Percentiles rank a stretch among this genome's conserved stretches.
Conservation (phyloP, 352 stramenopile species). For the Globisporangium perplexum region DNA sequence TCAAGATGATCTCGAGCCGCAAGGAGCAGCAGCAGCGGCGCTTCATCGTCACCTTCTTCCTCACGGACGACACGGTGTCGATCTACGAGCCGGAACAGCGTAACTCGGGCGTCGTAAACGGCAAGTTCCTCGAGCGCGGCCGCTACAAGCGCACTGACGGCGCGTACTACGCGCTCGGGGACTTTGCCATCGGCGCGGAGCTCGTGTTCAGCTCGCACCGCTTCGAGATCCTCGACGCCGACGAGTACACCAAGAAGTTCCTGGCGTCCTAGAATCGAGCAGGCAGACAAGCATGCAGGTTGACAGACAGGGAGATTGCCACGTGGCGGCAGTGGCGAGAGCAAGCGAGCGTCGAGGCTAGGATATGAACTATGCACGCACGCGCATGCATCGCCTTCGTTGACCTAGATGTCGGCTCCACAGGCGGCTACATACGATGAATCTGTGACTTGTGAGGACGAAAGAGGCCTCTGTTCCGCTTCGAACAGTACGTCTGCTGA, state of each 20-base stretch:
- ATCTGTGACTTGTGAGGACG: too few relatives aligned
- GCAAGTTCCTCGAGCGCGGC: constrained; percentile 82
- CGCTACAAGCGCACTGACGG: constrained; percentile 61
- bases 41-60: constrained; percentile 81
- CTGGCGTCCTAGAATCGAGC: constrained; percentile 40
- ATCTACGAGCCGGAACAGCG: constrained; percentile 77
- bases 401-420: neutral
- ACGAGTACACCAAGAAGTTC: constrained; percentile 85
- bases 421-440: too few relatives aligned
- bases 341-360: too few relatives aligned
- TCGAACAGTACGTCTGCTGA: too few relatives aligned
- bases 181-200: constrained; percentile 57
- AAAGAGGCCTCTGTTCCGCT: too few relatives aligned
- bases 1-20: constrained; percentile 61
- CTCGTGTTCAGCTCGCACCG: constrained; percentile 61
- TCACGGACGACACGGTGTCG: constrained; percentile 67
- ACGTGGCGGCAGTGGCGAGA: too few relatives aligned
- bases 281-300: too few relatives aligned
- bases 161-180: constrained; percentile 42
- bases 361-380: too few relatives aligned
- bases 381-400: too few relatives aligned
- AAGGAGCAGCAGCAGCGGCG: constrained; percentile 73
- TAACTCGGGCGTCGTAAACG: constrained; percentile 78
- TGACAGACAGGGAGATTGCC: neutral
- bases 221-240: constrained; percentile 71